phyloP scores from a whole-genome alignment of 306 rosid genomes.

The Quercus wislizeni region DNA sequence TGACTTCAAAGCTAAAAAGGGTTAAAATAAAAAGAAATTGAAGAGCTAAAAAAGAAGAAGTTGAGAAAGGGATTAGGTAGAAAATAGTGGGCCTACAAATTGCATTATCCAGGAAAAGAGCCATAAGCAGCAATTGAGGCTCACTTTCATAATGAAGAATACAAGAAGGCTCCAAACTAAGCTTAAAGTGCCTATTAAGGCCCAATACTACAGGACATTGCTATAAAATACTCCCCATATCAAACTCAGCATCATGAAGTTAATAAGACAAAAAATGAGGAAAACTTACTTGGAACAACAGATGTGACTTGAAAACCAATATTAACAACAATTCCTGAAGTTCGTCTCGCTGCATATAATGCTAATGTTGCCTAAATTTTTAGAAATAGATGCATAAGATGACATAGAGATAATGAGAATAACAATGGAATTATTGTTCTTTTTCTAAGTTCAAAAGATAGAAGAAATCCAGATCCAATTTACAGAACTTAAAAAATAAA shows the following conservation, averaged over 20 bases:
- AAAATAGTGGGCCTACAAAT: neutral
- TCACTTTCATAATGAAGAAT: neutral
- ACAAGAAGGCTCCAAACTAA: neutral
- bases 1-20: neutral
- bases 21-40: neutral
- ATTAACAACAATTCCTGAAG: slow-evolving; percentile 90
- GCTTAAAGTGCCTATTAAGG: neutral
- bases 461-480: neutral
- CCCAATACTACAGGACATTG: neutral
- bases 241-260: slow-evolving; percentile 5
- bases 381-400: slow-evolving; percentile 22
- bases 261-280: neutral
- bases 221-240: neutral
- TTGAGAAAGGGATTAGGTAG: neutral
- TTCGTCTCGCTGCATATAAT: slow-evolving; percentile 75
- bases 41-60: neutral
- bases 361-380: slow-evolving; percentile 76
- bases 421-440: neutral
- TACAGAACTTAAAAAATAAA: neutral
- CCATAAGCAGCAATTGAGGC: too few relatives aligned
- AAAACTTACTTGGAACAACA: slow-evolving; percentile 83
- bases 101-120: neutral
- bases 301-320: slow-evolving; percentile 90
- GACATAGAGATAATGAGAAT: slow-evolving; percentile 6
- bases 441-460: neutral